Conservation (phyloP, 352 stramenopile species). For the Phytopythium vexans region DNA sequence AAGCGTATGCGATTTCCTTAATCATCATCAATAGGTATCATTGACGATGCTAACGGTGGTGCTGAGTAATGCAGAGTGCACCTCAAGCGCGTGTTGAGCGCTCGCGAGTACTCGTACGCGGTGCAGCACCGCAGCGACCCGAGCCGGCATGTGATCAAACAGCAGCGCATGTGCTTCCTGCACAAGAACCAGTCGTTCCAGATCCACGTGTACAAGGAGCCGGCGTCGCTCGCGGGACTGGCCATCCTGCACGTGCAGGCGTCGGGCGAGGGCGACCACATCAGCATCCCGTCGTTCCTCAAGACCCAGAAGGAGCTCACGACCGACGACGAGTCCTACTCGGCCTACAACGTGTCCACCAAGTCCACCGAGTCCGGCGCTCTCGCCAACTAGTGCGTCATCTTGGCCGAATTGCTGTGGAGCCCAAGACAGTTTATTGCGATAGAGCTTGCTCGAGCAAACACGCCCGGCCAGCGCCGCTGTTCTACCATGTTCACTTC, state of each 20-base stretch:
- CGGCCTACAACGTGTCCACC: constrained; percentile 80
- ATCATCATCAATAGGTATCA: neutral
- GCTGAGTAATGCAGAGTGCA: constrained; percentile 46
- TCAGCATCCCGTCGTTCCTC: constrained; percentile 74
- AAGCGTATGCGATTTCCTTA: constrained; percentile 48
- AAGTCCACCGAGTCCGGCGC: constrained; percentile 17
- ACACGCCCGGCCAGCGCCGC: neutral
- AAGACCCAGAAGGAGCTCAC: constrained; percentile 65
- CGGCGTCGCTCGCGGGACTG: constrained; percentile 48
- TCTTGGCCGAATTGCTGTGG: neutral
- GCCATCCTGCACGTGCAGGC: constrained; percentile 78
- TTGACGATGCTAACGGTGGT: neutral
- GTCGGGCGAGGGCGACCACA: constrained; percentile 49
- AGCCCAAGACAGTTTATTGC: neutral
- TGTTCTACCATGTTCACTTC: constrained; percentile 28
- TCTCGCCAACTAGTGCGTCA: neutral
- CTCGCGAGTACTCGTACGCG: constrained; percentile 81
- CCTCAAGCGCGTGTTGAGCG: constrained; percentile 78
- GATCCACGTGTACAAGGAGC: constrained; percentile 86
- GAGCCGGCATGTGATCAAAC: constrained; percentile 78
- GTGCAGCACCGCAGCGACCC: constrained; percentile 72
- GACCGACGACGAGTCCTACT: constrained; percentile 58
- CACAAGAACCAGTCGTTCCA: constrained; percentile 87
- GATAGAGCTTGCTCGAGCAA: constrained; percentile 3
- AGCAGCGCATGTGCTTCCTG: constrained; percentile 85